These are phyloP conservation scores for Colletotrichum endophyticum DNA, from an alignment of 2,329 filamentous ascomycete species.

Conservation along the genomic window DNA sequence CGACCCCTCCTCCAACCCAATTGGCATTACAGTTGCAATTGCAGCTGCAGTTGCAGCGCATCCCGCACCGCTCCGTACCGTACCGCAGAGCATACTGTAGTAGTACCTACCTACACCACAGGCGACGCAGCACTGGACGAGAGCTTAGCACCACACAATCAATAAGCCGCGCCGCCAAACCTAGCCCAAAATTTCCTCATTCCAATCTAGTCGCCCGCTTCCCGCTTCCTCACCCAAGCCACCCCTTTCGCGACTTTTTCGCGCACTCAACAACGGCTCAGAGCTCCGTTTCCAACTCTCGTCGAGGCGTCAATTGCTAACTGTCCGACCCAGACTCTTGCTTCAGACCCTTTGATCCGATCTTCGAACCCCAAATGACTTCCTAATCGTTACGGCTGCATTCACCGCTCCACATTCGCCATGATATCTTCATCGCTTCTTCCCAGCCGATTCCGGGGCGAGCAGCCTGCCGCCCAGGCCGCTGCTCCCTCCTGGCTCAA, in stretches of 20 bases:
- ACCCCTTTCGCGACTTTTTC: background rate
- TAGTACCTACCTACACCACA: background rate
- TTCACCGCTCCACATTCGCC: slow-evolving; percentile 23
- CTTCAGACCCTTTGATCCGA: background rate
- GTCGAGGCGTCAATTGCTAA: slow-evolving; percentile 8
- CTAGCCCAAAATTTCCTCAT: slow-evolving; percentile 7
- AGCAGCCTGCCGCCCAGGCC: slow-evolving; percentile 52
- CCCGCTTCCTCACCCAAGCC: background rate
- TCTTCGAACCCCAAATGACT: slow-evolving; percentile 9
- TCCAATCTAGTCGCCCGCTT: background rate
- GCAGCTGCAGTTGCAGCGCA: background rate
- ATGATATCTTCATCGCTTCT: slow-evolving; percentile 63
- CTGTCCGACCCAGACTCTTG: background rate
- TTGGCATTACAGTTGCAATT: background rate
- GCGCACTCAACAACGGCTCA: background rate
- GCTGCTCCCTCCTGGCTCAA: slow-evolving; percentile 61
- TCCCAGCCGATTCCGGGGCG: slow-evolving; percentile 67
- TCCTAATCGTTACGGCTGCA: slow-evolving; percentile 6
- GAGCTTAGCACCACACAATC: background rate
- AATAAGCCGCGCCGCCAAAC: background rate
- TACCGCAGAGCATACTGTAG: background rate
- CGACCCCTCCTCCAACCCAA: slow-evolving; percentile 5
- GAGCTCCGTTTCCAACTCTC: background rate
- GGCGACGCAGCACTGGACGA: background rate
- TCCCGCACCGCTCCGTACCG: background rate